Evolutionary conservation across 2,329 filamentous ascomycete species (phyloP), one percentile per base, ranked within the genome.

Genomic region (Fusarium algeriense): DNA sequence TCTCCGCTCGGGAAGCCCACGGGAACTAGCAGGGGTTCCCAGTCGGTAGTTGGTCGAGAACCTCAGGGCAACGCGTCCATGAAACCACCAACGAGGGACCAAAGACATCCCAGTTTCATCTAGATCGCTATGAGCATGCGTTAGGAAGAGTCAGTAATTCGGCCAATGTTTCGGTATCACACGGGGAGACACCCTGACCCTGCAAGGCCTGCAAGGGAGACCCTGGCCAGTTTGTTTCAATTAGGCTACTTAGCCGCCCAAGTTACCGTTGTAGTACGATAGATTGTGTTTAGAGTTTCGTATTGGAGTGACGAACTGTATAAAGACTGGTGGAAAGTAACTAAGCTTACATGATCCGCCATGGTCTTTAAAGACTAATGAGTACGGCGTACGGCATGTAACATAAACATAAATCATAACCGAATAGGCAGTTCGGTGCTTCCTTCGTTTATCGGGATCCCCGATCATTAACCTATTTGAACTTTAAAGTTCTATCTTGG

Each of bases 261-360:
- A 7, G 26, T 15, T 12, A 44, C 20, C 41, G 10, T 23, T 32
- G 38, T 37, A 44, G 26, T 15, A 41, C 26, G 38, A 71, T 69
- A 14, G 15, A 43, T 34, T 28, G 30, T 23, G 5, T 58, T 64
- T 68, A 64, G 13, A 37, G 67, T 52, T 35, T 62, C 20, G 57
- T 57, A 46, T 68, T 35, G 12, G 52, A 43, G 44, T 52, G 34
- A 63, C 26, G 49, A 34, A 15, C 34, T 37, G 38, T 43, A 41
- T 19, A 56, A 56, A 56, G 64, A 67, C 64, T 67, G 64, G 64
- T 67, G 64, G 64, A 68, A 67, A 63, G 37, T 40, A 41, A 17
- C 44, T 56, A 50, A 41, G 48, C 32, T 37, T 35, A 35, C 28
- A 13, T 17, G 35, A 49, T 43, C 48, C 34, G 38, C 11, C 34